Percentiles rank a stretch among this genome's conserved stretches.
phyloP scores from a whole-genome alignment of 164 flowering plant species.

The Aristolochia californica region DNA sequence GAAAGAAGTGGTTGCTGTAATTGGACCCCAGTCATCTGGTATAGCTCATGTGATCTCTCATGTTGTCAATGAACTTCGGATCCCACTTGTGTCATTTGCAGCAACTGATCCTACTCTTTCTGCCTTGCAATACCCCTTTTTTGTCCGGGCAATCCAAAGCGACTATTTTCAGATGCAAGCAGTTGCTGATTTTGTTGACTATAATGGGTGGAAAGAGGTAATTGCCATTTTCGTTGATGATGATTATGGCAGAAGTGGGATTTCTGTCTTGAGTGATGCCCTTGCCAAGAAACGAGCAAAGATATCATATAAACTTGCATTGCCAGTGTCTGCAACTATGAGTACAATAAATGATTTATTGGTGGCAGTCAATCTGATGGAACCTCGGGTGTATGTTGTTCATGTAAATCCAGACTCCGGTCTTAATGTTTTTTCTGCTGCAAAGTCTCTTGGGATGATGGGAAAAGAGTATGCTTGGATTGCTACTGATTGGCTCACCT shows the following conservation, averaged over 20 bases:
- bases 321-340: constrained; percentile 38
- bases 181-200: constrained; percentile 54
- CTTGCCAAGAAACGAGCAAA: constrained; percentile 60
- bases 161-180: constrained; percentile 81
- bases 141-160: constrained; percentile 65
- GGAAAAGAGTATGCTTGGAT: constrained; percentile 74
- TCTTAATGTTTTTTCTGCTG: constrained; percentile 41
- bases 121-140: constrained; percentile 64
- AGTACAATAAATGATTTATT: constrained; percentile 38
- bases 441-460: constrained; percentile 61
- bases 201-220: constrained; percentile 68
- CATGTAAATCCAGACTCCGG: constrained; percentile 84
- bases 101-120: constrained; percentile 89
- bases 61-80: constrained; percentile 59
- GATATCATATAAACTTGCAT: constrained; percentile 69
- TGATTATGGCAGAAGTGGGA: constrained; percentile 76
- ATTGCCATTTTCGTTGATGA: constrained; percentile 79
- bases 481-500: constrained; percentile 89
- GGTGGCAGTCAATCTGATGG: constrained; percentile 55
- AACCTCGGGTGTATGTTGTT: constrained; percentile 73
- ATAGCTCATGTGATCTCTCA: constrained; percentile 76
- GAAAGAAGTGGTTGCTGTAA: constrained; percentile 57
- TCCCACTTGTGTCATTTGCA: constrained; percentile 72
- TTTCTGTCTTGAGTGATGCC: constrained; percentile 66
- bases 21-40: constrained; percentile 91